A percentile compares a stretch with the other conserved stretches of the same genome.
Conservation (phyloP, 257 asterid genomes). For the Ajuga chamaepitys region DNA sequence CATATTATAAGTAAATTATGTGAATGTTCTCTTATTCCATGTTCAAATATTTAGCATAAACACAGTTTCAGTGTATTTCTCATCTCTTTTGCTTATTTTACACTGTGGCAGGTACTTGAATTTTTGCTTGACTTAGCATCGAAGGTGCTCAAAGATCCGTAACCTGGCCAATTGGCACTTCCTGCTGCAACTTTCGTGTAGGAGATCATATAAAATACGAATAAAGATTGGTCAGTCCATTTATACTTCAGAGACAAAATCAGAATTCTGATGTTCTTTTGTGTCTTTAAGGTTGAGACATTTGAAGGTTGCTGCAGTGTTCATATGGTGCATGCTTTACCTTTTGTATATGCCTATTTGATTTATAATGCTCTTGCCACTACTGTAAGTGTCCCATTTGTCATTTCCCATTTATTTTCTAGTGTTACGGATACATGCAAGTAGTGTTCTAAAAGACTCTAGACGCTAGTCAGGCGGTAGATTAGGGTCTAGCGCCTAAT, state of each 20-base stretch:
- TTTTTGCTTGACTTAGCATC: conserved; percentile 21
- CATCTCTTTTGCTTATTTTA: neutral
- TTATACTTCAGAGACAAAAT: neutral
- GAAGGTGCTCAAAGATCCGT: conserved; percentile 25
- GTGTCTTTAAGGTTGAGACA: neutral
- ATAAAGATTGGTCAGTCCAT: conserved; percentile 6
- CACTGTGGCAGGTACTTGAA: conserved; percentile 52
- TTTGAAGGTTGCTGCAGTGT: neutral
- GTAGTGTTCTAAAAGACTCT: no score
- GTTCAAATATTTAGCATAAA: neutral
- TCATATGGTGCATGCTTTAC: neutral
- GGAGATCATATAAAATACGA: neutral
- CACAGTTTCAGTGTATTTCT: neutral
- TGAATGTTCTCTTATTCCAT: neutral
- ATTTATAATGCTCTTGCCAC: neutral
- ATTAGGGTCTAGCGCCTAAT: no score
- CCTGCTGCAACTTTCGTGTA: conserved; percentile 15
- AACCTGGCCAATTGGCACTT: conserved; percentile 16
- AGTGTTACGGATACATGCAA: neutral
- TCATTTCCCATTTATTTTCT: neutral
- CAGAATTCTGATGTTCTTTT: neutral
- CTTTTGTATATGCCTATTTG: conserved; percentile 8
- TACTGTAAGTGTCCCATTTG: neutral
- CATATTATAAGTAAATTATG: neutral
- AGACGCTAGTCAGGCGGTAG: no score